Evolutionary conservation across 805 yeast genomes (phyloP).

Genomic region (Candida maris): DNA sequence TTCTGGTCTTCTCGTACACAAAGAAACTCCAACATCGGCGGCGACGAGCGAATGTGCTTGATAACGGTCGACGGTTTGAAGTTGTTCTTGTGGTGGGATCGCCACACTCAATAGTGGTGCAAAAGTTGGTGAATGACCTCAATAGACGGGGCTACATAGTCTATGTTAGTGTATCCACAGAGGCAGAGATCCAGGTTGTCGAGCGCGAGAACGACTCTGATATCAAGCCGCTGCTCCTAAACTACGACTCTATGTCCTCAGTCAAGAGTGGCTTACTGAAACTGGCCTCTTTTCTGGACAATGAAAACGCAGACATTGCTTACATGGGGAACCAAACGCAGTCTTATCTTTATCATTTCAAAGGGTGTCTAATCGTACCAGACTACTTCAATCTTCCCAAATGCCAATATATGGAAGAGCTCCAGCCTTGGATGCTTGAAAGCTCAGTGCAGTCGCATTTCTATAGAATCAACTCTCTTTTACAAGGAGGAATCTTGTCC

Average conservation of each 20-base stretch:
- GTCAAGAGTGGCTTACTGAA: slow-evolving; percentile 46
- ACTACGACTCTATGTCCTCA: slow-evolving; percentile 38
- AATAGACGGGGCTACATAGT: slow-evolving; percentile 80
- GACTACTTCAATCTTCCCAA: slow-evolving; percentile 40
- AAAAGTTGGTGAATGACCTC: slow-evolving; percentile 67
- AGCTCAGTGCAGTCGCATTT: slow-evolving; percentile 26
- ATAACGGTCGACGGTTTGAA: slow-evolving; percentile 71
- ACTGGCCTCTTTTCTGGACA: slow-evolving; percentile 45
- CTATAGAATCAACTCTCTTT: slow-evolving; percentile 22
- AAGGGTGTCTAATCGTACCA: slow-evolving; percentile 70
- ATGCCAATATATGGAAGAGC: slow-evolving; percentile 24
- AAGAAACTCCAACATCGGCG: slow-evolving; percentile 1
- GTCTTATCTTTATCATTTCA: slow-evolving; percentile 39
- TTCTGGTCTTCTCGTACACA: slow-evolving; percentile 3
- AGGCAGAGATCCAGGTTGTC: slow-evolving; percentile 49
- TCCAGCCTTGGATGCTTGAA: slow-evolving; percentile 26
- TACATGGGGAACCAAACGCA: slow-evolving; percentile 29
- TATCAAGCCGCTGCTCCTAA: slow-evolving; percentile 60
- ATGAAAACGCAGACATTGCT: slow-evolving; percentile 40
- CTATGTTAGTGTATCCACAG: slow-evolving; percentile 67
- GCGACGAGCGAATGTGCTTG: slow-evolving; percentile 58
- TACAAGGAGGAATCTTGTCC: slow-evolving; percentile 28
- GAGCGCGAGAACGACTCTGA: slow-evolving; percentile 64
- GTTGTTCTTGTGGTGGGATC: slow-evolving; percentile 75
- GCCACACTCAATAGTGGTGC: slow-evolving; percentile 68